Conservation (phyloP, 257 asterid species). For the Plectranthus barbatus region DNA sequence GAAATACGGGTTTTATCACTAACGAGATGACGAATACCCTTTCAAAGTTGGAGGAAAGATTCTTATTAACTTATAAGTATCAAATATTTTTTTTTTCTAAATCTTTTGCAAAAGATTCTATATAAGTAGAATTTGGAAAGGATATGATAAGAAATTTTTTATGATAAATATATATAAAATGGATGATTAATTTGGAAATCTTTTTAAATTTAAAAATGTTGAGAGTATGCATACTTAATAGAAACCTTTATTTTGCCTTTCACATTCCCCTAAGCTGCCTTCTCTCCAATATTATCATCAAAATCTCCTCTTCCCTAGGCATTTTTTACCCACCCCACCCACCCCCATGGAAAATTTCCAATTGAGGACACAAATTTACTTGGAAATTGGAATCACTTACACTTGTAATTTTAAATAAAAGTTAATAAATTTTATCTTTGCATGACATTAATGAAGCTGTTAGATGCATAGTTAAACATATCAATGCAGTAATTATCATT, state of each 20-base stretch:
- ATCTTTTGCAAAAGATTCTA: too few relatives aligned
- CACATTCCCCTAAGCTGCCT: slow-evolving; percentile 60
- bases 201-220: too few relatives aligned
- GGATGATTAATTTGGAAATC: too few relatives aligned
- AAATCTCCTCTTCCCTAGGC: slow-evolving; percentile 43
- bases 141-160: too few relatives aligned
- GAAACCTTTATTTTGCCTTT: slow-evolving; percentile 35
- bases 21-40: too few relatives aligned
- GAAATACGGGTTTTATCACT: too few relatives aligned
- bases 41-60: too few relatives aligned
- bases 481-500: background rate
- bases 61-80: too few relatives aligned
- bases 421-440: background rate
- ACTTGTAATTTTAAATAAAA: background rate
- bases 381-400: background rate
- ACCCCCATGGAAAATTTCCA: background rate
- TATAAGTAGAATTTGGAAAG: too few relatives aligned
- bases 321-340: slow-evolving; percentile 8
- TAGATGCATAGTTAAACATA: background rate
- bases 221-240: slow-evolving; percentile 37
- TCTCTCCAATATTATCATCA: slow-evolving; percentile 30
- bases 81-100: too few relatives aligned
- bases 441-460: background rate
- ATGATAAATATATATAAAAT: too few relatives aligned
- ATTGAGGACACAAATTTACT: slow-evolving; percentile 1